Evolutionary conservation across 208 protist genomes (phyloP).

Genomic region (Leptomonas pyrrhocoris): DNA sequence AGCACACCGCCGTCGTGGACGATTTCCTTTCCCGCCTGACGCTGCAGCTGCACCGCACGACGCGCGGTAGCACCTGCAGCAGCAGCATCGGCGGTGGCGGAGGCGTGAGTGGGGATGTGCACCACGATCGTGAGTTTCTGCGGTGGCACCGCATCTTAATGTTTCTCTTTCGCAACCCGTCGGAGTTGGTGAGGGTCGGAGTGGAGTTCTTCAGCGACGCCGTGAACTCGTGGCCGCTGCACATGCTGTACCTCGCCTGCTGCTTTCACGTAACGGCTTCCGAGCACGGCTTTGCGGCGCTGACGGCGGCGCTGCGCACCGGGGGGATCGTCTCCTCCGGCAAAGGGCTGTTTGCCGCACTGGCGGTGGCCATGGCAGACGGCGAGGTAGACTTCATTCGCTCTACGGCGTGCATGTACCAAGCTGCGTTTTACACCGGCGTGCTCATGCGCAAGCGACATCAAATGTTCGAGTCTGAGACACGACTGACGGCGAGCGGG

Average conservation of each 20-base stretch:
- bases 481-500: conserved; percentile 29
- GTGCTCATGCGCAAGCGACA: conserved; percentile 46
- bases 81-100: neutral
- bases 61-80: conserved; percentile 4
- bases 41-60: conserved; percentile 28
- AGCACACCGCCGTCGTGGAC: conserved; percentile 41
- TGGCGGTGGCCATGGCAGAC: conserved; percentile 73
- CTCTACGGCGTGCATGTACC: conserved; percentile 59
- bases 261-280: conserved; percentile 72
- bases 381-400: conserved; percentile 45
- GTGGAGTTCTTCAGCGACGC: conserved; percentile 72
- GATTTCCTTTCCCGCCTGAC: conserved; percentile 40
- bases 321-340: conserved; percentile 62
- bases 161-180: conserved; percentile 35
- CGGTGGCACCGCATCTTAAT: conserved; percentile 35
- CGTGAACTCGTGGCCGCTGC: conserved; percentile 67
- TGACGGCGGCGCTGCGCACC: conserved; percentile 37
- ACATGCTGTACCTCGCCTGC: conserved; percentile 69
- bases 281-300: conserved; percentile 44
- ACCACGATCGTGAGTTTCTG: conserved; percentile 30
- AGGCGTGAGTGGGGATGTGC: neutral
- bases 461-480: conserved; percentile 33
- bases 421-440: conserved; percentile 70
- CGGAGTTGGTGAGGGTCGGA: conserved; percentile 36
- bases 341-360: conserved; percentile 70